Conservation (phyloP, 2,329 filamentous ascomycete species). For the Xylariaceae sp. region DNA sequence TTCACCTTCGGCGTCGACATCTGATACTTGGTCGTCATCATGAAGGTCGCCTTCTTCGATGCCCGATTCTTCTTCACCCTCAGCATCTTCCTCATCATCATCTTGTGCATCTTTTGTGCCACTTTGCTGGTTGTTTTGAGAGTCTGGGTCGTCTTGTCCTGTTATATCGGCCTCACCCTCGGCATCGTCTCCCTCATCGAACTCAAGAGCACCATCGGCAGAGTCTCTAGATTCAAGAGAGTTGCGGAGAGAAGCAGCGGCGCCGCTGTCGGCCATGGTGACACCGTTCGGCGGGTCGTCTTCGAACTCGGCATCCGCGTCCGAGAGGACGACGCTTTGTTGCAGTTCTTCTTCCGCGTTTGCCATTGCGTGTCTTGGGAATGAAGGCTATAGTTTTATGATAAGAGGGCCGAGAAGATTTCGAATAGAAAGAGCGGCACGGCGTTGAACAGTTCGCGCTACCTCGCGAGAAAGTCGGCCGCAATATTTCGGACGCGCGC, state of each 20-base stretch:
- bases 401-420: slow-evolving; percentile 1
- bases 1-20: slow-evolving; percentile 36
- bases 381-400: slow-evolving; percentile 2
- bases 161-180: slow-evolving; percentile 19
- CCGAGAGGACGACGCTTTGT: slow-evolving; percentile 45
- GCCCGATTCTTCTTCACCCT: slow-evolving; percentile 13
- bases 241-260: no score
- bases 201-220: background rate
- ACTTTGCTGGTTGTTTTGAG: slow-evolving; percentile 7
- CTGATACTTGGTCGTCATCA: slow-evolving; percentile 29
- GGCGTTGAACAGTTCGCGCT: no score
- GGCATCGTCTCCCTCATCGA: slow-evolving; percentile 12
- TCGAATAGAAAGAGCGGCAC: slow-evolving; percentile 1
- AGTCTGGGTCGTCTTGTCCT: background rate
- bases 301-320: slow-evolving; percentile 34
- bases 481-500: no score
- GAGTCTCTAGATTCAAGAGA: background rate
- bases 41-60: slow-evolving; percentile 26
- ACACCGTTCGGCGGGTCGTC: slow-evolving; percentile 28
- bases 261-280: slow-evolving; percentile 18
- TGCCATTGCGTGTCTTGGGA: slow-evolving; percentile 29
- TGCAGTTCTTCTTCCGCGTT: slow-evolving; percentile 50
- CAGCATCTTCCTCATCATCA: slow-evolving; percentile 20
- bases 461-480: no score
- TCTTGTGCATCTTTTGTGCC: slow-evolving; percentile 15